Conservation (phyloP, 1,284 basidiomycete genomes). For the Cutaneotrichosporon mucoides region DNA sequence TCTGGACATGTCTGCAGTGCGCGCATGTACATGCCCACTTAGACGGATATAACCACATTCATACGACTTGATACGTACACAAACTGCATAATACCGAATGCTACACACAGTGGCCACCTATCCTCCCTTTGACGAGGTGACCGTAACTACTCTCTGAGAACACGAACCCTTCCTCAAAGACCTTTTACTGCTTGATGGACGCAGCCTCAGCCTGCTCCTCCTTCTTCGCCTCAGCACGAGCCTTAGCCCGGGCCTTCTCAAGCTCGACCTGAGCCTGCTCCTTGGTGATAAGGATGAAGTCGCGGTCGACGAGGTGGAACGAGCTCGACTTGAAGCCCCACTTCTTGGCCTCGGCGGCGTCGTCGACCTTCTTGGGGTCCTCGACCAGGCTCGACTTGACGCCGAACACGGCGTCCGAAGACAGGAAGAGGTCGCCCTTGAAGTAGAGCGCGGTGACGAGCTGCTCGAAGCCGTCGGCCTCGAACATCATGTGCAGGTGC, state of each 20-base stretch:
- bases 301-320: slow-evolving; percentile 15
- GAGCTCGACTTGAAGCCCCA: slow-evolving; percentile 17
- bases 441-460: slow-evolving; percentile 72
- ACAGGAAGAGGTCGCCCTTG: slow-evolving; percentile 56
- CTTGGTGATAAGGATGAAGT: slow-evolving; percentile 23
- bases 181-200: too few relatives aligned
- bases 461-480: slow-evolving; percentile 63
- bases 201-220: background rate
- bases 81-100: too few relatives aligned
- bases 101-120: too few relatives aligned
- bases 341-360: slow-evolving; percentile 19
- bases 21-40: too few relatives aligned
- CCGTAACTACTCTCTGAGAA: too few relatives aligned
- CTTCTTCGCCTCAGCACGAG: background rate
- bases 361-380: slow-evolving; percentile 14
- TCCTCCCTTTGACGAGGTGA: too few relatives aligned
- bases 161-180: too few relatives aligned
- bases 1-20: too few relatives aligned
- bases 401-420: slow-evolving; percentile 25
- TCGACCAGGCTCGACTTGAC: slow-evolving; percentile 21
- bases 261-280: slow-evolving; percentile 20
- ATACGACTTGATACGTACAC: too few relatives aligned
- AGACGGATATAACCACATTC: too few relatives aligned
- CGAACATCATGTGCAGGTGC: slow-evolving; percentile 70
- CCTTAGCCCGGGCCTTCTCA: slow-evolving; percentile 10